Conservation (phyloP, 208 protist species). For the Phytomonas sp. region DNA sequence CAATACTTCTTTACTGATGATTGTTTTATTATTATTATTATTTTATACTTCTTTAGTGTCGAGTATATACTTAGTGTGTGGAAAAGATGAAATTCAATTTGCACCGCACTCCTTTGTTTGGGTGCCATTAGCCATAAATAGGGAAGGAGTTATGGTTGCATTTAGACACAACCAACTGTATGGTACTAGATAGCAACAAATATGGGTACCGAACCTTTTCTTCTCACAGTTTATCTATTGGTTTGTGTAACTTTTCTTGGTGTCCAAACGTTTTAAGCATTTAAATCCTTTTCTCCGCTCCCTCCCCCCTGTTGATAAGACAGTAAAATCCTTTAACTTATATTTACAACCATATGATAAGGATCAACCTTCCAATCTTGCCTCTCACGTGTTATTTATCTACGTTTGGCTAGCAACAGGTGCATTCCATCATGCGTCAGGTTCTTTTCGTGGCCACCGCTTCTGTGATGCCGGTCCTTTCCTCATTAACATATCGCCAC, state of each 20-base stretch:
- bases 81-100: not conserved
- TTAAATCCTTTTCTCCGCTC: not conserved
- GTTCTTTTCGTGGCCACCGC: not conserved
- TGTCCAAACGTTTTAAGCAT: not conserved
- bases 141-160: not conserved
- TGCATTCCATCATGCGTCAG: not conserved
- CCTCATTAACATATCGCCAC: not conserved
- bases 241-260: not conserved
- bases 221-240: not conserved
- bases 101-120: not conserved
- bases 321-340: not conserved
- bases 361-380: not conserved
- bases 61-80: not conserved
- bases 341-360: not conserved
- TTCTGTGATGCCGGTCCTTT: not conserved
- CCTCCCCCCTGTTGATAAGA: not conserved
- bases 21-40: slow-evolving; percentile 9
- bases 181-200: not conserved
- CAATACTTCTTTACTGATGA: not conserved
- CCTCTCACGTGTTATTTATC: not conserved
- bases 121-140: not conserved
- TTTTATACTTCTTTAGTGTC: not conserved
- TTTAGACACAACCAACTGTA: slow-evolving; percentile 1
- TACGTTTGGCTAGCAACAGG: not conserved
- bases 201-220: not conserved